phyloP scores from a whole-genome alignment of 176 grass and related monocot species.

The Oryza glaberrima region DNA sequence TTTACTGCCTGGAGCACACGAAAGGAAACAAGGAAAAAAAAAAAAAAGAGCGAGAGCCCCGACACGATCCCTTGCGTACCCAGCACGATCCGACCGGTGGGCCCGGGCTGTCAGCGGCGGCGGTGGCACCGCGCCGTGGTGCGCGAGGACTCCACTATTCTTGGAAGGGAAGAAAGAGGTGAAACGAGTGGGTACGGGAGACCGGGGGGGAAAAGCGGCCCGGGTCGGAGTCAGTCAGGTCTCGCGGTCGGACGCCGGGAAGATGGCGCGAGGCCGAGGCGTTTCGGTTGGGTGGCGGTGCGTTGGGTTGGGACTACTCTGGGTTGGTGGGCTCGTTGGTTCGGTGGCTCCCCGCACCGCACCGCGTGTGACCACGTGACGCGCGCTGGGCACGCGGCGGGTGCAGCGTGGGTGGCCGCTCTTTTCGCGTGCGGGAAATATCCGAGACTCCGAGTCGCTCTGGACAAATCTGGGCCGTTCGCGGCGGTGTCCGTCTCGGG shows the following conservation, averaged over 20 bases:
- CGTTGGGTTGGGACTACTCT: not conserved
- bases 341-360: not conserved
- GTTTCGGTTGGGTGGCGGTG: not conserved
- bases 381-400: constrained; percentile 15
- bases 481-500: not conserved
- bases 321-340: not conserved
- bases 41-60: not conserved
- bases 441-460: not conserved
- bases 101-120: constrained; percentile 10
- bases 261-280: not conserved
- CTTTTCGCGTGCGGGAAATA: constrained; percentile 22
- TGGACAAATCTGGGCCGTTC: not conserved
- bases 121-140: not conserved
- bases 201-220: not conserved
- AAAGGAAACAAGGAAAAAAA: constrained; percentile 6
- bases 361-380: constrained; percentile 42
- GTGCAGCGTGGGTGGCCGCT: not conserved
- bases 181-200: too few species aligned
- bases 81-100: not conserved
- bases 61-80: constrained; percentile 22
- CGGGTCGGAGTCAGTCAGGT: not conserved
- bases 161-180: constrained; percentile 57
- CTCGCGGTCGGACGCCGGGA: too few species aligned
- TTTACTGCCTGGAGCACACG: constrained; percentile 32
- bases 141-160: constrained; percentile 34